Base-by-base conservation (phyloP, 495 filamentous ascomycete genomes). In the Aspergillus wentii region DNA sequence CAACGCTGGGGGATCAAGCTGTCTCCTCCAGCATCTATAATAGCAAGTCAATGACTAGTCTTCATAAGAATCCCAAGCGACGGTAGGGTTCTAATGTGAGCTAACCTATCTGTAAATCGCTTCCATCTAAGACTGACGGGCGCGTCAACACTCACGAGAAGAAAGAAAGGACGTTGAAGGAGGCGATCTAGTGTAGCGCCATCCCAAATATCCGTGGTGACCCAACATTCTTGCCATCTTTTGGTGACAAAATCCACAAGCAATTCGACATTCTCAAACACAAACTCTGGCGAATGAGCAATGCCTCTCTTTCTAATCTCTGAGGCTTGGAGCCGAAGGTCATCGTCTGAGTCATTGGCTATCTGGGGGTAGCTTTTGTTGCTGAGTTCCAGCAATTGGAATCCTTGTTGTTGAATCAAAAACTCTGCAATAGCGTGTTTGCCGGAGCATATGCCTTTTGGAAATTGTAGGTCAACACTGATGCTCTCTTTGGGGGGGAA, bases 131-230 rank as follows among this genome's bases (percentile, higher is more conserved):
- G 69, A 40, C 72, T 79, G 9, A 95, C 71, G 1, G 92, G 92
- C 2, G 91, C 92, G 56, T 97, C 91, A 30, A 98, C 78, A 55
- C 85, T 89, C 41, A 97, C 73, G 11, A 97, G 76, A 34, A 98
- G 74, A 65, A 97, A 98, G 65, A 92, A 95, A 1, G 92, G 92
- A 9, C 92, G 80, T 17, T 81, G 71, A 23, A 77, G 59, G 23
- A 96, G 79, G 8, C 75, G 66, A 45, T 95, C 85, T 2, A 95
- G 67, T 6, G 82, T 72, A 1, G 41, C 41, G 20, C 83, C 79
- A 49, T 80, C 73, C 62, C 79, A 72, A 43, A 95, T 82, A 51
- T 88, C 79, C 16, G 85, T 88, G 1, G 83, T 92, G 5, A 96
- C 86, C 78, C 82, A 97, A 19, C 74, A 72, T 38, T 79, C 76